These are phyloP conservation scores for Sporothrix globosa DNA, from an alignment of 2,329 filamentous ascomycete species.

Conservation along the genomic window DNA sequence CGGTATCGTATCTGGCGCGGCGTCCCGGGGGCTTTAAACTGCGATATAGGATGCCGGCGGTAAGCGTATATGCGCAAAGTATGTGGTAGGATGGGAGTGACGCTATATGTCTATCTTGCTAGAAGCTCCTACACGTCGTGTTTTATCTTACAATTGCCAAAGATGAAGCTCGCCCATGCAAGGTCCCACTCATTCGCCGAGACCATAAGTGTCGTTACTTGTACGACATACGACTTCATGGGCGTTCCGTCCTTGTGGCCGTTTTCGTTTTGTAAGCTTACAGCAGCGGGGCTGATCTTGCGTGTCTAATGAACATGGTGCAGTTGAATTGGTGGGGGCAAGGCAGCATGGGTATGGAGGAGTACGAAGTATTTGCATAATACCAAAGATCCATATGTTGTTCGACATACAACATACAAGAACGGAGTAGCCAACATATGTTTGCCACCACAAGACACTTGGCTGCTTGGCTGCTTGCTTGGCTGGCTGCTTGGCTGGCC, in stretches of 20 bases:
- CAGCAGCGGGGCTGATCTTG: not conserved
- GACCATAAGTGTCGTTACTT: not conserved
- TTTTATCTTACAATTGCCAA: not conserved
- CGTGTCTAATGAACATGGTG: not conserved
- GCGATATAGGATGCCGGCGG: not conserved
- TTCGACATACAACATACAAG: too few species aligned
- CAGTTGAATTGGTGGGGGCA: not conserved
- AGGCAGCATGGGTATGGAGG: not conserved
- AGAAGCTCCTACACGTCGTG: not conserved
- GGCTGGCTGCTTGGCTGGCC: slow-evolving; percentile 24
- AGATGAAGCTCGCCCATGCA: not conserved
- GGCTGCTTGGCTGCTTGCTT: slow-evolving; percentile 17
- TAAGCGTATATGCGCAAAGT: too few species aligned
- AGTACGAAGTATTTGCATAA: not conserved
- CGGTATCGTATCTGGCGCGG: not conserved
- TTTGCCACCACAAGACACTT: slow-evolving; percentile 25
- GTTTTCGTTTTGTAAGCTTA: not conserved
- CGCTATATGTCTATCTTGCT: not conserved
- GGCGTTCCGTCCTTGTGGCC: not conserved
- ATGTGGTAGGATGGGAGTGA: not conserved
- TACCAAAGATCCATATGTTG: too few species aligned
- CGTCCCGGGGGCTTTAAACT: too few species aligned
- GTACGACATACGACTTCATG: not conserved
- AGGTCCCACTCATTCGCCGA: not conserved
- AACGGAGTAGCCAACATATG: too few species aligned